Base-by-base conservation (phyloP, 345 rosid species). In the Eucalyptus erythrocorys region DNA sequence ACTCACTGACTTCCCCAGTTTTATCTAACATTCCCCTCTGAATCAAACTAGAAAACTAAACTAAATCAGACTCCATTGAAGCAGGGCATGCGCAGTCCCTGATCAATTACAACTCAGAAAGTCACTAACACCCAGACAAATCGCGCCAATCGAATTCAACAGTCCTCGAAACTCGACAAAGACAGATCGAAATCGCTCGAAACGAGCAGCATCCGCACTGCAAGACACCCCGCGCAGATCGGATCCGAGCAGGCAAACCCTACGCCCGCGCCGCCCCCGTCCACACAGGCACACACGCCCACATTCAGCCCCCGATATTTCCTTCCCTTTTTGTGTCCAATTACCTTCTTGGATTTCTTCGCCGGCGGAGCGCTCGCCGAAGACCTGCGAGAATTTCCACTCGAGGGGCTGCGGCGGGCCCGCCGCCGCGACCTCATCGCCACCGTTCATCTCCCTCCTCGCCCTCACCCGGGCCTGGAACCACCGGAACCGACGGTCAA, bases 321-420 rank as follows among this genome's bases (percentile, higher is more conserved):
- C 7, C 27, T 43, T 76, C 47, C 13, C 27, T 40, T 11, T 22
- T 40, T 0, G 7, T 40, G 27, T 24, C 26, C 86, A 13, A 51
- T 87, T 88, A 96, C 98, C 98, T 92, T 96, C 99, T 90, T 97
- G 99, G 61, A 97, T 96, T 94, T 97, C 99, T 91, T 97, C 99
- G 48, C 99, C 99, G 80, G 98, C 97, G 53, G 96, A 90, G 86
- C 99, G 95, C 89, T 97, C 99, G 79, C 99, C 99, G 91, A 96
- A 97, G 40, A 97, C 99, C 93, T 97, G 99, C 87, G 99, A 95
- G 93, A 97, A 97, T 93, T 97, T 97, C 99, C 99, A 97, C 87
- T 97, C 99, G 86, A 96, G 91, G 87, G 95, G 95, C 90, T 89
- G 94, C 51, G 93, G 91, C 66, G 93, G 90, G 64, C 86, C 90